A percentile compares a stretch with the other conserved stretches of the same genome.
Conservation (phyloP, 306 rosid genomes). For the Trifolium subterraneum region DNA sequence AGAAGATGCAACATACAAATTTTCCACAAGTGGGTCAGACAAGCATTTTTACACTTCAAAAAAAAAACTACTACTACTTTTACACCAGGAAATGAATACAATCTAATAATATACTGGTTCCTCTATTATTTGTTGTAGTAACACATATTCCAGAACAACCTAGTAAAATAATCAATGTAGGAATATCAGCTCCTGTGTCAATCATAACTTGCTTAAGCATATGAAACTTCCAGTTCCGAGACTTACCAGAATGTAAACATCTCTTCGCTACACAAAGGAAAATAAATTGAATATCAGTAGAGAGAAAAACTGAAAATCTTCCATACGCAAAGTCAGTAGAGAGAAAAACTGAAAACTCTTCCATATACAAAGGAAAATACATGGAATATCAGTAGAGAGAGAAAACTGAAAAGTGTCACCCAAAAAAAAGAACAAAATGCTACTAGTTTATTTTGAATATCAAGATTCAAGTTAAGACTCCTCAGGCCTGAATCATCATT, state of each 20-base stretch:
- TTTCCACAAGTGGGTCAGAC: constrained; percentile 5
- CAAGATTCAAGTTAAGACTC: background rate
- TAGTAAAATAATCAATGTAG: constrained; percentile 14
- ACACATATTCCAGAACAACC: constrained; percentile 31
- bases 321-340: no score
- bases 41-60: no score
- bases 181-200: constrained; percentile 31
- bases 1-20: constrained; percentile 7
- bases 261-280: constrained; percentile 78
- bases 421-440: constrained; percentile 11
- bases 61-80: no score
- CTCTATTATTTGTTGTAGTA: constrained; percentile 22
- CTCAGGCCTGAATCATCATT: background rate
- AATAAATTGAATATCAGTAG: constrained; percentile 43
- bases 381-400: constrained; percentile 40
- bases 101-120: constrained; percentile 26
- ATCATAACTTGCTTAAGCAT: constrained; percentile 38
- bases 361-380: constrained; percentile 67
- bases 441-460: constrained; percentile 9
- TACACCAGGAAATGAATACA: constrained; percentile 14
- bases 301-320: no score
- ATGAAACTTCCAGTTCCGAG: constrained; percentile 43
- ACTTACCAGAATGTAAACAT: constrained; percentile 88
- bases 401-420: constrained; percentile 1
- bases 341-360: no score